Conservation (phyloP, 306 rosid species). For the Rosa persica region DNA sequence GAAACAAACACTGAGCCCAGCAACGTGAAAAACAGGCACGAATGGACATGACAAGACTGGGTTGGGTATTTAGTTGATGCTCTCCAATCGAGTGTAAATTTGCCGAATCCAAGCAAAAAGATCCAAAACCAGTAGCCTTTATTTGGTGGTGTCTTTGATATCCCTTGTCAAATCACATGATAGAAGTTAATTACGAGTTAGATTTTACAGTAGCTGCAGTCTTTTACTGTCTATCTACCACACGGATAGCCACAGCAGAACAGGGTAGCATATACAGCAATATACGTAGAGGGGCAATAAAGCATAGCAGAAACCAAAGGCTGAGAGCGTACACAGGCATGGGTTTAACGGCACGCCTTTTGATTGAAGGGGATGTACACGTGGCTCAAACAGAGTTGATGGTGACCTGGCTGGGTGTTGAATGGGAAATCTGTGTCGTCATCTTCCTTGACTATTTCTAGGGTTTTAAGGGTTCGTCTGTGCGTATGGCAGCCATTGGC, state of each 20-base stretch:
- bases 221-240: conserved; percentile 6
- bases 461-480: neutral
- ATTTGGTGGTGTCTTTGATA: neutral
- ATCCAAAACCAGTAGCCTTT: neutral
- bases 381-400: neutral
- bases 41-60: conserved; percentile 14
- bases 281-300: neutral
- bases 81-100: conserved; percentile 7
- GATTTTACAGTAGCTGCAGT: neutral
- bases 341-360: neutral
- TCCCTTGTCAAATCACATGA: conserved; percentile 20
- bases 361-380: conserved; percentile 5
- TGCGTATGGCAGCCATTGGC: neutral
- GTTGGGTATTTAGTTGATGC: neutral
- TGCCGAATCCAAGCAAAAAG: neutral
- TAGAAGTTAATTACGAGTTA: neutral
- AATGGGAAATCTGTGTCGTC: conserved; percentile 4
- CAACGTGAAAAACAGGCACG: neutral
- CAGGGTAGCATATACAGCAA: neutral
- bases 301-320: neutral
- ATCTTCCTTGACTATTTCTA: conserved; percentile 2
- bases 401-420: neutral
- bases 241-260: neutral
- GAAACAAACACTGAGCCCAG: neutral
- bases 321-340: neutral